Evolutionary conservation across 1,284 basidiomycete genomes (phyloP).

Genomic region (Apiotrichum domesticum): DNA sequence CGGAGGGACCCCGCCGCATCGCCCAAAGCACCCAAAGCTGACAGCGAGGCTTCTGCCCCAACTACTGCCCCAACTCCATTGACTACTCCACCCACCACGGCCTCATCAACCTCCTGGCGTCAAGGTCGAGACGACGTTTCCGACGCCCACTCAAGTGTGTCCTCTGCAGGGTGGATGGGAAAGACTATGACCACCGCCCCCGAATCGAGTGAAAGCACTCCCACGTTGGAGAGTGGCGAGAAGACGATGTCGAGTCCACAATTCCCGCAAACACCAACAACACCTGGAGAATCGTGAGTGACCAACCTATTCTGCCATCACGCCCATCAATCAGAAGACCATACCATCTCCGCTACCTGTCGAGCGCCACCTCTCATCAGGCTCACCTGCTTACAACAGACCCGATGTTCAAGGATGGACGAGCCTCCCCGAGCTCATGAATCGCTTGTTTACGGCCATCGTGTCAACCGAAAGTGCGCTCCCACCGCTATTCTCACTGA

Average conservation of each 20-base stretch:
- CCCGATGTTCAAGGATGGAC: background rate
- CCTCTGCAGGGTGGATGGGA: conserved; percentile 32
- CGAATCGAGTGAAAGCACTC: conserved; percentile 3
- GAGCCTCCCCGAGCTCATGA: conserved; percentile 29
- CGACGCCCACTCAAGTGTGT: conserved; percentile 26
- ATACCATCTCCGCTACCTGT: too few relatives aligned
- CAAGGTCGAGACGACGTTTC: conserved; percentile 14
- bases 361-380: background rate
- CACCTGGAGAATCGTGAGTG: background rate
- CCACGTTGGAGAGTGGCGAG: conserved; percentile 1
- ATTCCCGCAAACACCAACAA: background rate
- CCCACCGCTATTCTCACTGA: background rate
- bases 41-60: background rate
- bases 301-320: too few relatives aligned
- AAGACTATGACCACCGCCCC: background rate
- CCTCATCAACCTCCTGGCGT: background rate
- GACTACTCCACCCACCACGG: background rate
- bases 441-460: conserved; percentile 37
- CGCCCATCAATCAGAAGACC: too few relatives aligned
- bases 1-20: background rate
- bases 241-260: background rate
- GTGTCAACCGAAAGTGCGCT: conserved; percentile 36
- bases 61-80: background rate
- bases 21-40: background rate
- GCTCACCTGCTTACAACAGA: background rate